Percentiles rank a stretch among this genome's conserved stretches.
phyloP scores from a whole-genome alignment of 176 grass and related monocot species.

The Oryza glumipatula region DNA sequence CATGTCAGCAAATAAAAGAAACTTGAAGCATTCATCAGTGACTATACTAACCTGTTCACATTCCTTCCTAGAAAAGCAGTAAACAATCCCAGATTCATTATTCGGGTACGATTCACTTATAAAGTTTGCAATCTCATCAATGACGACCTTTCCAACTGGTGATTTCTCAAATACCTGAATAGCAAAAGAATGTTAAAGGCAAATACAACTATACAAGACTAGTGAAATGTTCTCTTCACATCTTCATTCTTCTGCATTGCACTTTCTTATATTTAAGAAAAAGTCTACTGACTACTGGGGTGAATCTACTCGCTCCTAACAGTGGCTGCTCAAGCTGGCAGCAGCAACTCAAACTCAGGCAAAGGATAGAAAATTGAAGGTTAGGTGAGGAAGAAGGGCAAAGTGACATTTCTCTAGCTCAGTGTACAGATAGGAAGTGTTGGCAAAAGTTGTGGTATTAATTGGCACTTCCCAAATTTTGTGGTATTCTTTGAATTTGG shows the following conservation, averaged over 20 bases:
- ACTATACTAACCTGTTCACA: conserved; percentile 73
- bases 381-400: background rate
- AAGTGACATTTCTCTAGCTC: background rate
- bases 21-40: conserved; percentile 23
- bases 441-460: background rate
- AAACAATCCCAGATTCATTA: conserved; percentile 94
- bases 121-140: conserved; percentile 89
- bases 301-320: background rate
- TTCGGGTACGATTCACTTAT: conserved; percentile 78
- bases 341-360: background rate
- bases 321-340: too few species aligned
- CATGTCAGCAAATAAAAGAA: conserved; percentile 41
- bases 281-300: background rate
- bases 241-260: conserved; percentile 21
- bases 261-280: conserved; percentile 23
- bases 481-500: background rate
- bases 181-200: conserved; percentile 27
- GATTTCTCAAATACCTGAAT: conserved; percentile 86
- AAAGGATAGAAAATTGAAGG: background rate
- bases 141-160: conserved; percentile 70
- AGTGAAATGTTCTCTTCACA: background rate
- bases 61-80: conserved; percentile 97
- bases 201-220: background rate
- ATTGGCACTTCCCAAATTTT: too few species aligned
- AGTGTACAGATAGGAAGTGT: background rate